These are phyloP conservation scores for Globisporangium cylindrosporum DNA, from an alignment of 352 stramenopile species.

Conservation along the genomic window DNA sequence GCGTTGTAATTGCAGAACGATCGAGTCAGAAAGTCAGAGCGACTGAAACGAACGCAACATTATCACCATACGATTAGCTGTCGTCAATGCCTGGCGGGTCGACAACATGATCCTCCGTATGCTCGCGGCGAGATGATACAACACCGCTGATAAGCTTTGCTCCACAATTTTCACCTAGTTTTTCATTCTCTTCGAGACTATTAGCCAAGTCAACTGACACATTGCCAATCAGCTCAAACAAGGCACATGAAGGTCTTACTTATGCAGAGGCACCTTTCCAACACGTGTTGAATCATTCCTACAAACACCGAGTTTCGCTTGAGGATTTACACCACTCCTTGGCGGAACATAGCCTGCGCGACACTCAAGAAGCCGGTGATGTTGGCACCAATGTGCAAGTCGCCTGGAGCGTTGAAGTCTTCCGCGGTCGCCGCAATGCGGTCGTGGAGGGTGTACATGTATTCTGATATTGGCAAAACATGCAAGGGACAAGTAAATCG, in stretches of 20 bases:
- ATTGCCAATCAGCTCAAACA: neutral
- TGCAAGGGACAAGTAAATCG: conserved; percentile 8
- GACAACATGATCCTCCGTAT: neutral
- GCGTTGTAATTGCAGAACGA: neutral
- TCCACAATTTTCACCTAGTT: neutral
- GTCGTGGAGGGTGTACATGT: conserved; percentile 77
- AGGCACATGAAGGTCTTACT: neutral
- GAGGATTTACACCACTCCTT: conserved; percentile 93
- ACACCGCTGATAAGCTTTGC: neutral
- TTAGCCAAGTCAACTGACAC: neutral
- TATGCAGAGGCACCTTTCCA: neutral
- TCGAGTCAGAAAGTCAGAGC: neutral
- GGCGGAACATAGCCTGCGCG: conserved; percentile 95
- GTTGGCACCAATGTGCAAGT: conserved; percentile 90
- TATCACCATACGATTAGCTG: neutral
- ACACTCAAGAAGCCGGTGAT: conserved; percentile 97
- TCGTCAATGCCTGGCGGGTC: neutral
- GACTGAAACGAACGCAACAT: neutral
- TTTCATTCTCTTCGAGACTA: neutral
- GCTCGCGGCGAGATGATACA: neutral
- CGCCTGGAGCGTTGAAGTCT: conserved; percentile 74
- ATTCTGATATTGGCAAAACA: conserved; percentile 37
- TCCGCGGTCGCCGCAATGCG: conserved; percentile 61
- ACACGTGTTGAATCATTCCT: conserved; percentile 1
- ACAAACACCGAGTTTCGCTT: conserved; percentile 6